These are phyloP conservation scores for Apiospora rasikravindrae DNA, from an alignment of 2,329 filamentous ascomycete species.

Conservation along the genomic window DNA sequence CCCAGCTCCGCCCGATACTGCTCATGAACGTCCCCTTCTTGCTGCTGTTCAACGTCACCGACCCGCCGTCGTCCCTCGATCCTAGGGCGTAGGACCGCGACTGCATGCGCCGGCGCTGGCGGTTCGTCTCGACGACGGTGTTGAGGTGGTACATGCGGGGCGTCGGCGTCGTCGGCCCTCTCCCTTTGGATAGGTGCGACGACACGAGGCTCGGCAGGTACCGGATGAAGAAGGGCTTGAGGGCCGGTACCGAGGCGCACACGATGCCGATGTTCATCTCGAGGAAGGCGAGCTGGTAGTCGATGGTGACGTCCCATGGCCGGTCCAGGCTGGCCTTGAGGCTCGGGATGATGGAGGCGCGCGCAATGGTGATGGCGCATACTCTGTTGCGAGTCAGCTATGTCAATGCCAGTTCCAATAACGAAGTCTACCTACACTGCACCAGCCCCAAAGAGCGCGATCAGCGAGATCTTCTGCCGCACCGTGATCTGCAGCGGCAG, in stretches of 20 bases:
- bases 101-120: conserved; percentile 25
- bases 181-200: neutral
- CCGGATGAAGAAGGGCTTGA: conserved; percentile 30
- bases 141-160: conserved; percentile 18
- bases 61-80: conserved; percentile 23
- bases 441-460: neutral
- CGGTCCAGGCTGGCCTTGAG: conserved; percentile 19
- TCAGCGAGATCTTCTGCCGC: conserved; percentile 18
- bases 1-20: neutral
- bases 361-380: conserved; percentile 19
- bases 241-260: conserved; percentile 25
- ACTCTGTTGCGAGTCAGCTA: neutral
- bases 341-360: conserved; percentile 15
- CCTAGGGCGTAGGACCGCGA: conserved; percentile 26
- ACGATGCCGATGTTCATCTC: conserved; percentile 21
- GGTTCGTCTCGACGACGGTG: conserved; percentile 23
- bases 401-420: too few relatives aligned
- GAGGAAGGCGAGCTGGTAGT: conserved; percentile 19
- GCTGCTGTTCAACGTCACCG: neutral
- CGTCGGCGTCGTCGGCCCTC: too few relatives aligned
- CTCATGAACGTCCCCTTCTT: neutral
- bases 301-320: conserved; percentile 21
- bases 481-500: conserved; percentile 19
- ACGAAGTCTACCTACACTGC: neutral
- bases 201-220: conserved; percentile 24